Conservation (phyloP, 1,284 basidiomycete species). For the Flammula alnicola region DNA sequence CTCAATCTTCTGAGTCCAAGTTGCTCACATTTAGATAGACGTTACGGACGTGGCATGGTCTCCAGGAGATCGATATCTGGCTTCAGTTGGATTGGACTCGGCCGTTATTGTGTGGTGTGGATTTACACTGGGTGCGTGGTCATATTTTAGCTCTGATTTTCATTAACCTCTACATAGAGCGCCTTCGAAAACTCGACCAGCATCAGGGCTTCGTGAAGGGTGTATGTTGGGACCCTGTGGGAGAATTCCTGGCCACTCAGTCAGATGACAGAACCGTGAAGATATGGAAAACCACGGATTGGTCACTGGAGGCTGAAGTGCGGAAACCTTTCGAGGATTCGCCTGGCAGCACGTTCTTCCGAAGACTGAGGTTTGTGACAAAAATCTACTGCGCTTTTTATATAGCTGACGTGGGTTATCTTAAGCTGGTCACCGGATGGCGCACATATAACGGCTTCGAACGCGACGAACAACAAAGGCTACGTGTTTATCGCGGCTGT, state of each 20-base stretch:
- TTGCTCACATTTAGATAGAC: conserved; percentile 53
- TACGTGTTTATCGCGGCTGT: conserved; percentile 98
- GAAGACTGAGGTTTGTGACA: conserved; percentile 76
- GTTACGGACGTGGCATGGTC: conserved; percentile 97
- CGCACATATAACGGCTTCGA: conserved; percentile 95
- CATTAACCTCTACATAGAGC: conserved; percentile 53
- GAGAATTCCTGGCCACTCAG: conserved; percentile 95
- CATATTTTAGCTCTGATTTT: background rate
- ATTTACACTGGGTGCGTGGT: conserved; percentile 74
- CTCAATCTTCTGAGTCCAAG: background rate
- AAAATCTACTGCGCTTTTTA: background rate
- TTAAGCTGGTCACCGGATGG: conserved; percentile 97
- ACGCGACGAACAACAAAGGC: conserved; percentile 94
- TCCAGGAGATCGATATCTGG: conserved; percentile 88
- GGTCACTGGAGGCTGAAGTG: conserved; percentile 85
- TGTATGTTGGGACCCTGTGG: conserved; percentile 97
- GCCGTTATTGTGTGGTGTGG: conserved; percentile 94
- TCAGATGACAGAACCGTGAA: conserved; percentile 97
- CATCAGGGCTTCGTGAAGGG: conserved; percentile 99
- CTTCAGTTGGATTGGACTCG: conserved; percentile 93
- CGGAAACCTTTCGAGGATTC: conserved; percentile 92
- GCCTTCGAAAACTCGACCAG: conserved; percentile 80
- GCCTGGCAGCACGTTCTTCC: conserved; percentile 94
- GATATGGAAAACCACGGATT: conserved; percentile 95
- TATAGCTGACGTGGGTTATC: conserved; percentile 8